These are phyloP conservation scores for Chlorella ohadii DNA, from an alignment of 139 green algal species.

Conservation along the genomic window DNA sequence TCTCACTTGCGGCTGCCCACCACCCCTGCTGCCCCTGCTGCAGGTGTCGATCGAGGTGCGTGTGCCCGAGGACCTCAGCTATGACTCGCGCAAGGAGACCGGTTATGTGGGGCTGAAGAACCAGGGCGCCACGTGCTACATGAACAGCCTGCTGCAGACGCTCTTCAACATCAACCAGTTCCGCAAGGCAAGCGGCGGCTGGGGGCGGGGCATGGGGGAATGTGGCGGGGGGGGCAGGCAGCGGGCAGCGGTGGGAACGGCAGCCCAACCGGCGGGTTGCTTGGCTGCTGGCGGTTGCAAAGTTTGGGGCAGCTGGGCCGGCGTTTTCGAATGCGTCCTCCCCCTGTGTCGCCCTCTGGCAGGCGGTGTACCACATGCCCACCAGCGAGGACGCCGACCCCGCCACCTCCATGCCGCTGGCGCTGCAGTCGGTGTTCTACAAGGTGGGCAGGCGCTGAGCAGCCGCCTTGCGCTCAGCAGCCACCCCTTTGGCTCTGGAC, in stretches of 20 bases:
- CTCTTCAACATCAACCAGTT: conserved; percentile 96
- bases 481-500: no score
- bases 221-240: neutral
- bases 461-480: no score
- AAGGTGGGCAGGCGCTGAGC: no score
- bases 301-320: no score
- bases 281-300: no score
- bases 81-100: conserved; percentile 91
- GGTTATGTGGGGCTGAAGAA: conserved; percentile 98
- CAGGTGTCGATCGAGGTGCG: conserved; percentile 54
- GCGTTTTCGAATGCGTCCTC: no score
- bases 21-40: no score
- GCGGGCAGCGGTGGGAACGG: no score
- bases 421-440: conserved; percentile 97
- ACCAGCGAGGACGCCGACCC: conserved; percentile 84
- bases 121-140: conserved; percentile 98
- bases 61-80: conserved; percentile 58
- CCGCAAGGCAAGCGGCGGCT: conserved; percentile 63
- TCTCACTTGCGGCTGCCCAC: no score
- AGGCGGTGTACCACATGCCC: conserved; percentile 98
- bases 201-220: neutral
- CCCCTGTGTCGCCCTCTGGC: neutral
- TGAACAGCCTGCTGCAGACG: conserved; percentile 99
- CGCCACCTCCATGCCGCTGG: conserved; percentile 86
- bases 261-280: no score